Evolutionary conservation across 495 filamentous ascomycete genomes (phyloP).

Genomic region (Apodospora peruviana): DNA sequence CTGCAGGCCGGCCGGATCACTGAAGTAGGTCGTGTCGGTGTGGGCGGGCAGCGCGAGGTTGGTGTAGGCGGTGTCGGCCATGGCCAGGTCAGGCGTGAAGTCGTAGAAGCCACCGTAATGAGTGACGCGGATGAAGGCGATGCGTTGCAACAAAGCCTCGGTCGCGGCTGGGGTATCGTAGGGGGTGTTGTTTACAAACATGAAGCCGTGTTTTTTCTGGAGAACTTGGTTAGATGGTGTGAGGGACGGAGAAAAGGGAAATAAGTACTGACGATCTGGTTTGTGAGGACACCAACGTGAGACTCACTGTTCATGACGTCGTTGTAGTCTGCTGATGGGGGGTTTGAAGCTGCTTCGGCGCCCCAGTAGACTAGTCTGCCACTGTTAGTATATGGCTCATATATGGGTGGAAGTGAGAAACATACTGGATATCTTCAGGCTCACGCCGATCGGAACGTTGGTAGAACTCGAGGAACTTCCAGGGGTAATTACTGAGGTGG

Average conservation of each 20-base stretch:
- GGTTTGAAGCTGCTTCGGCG: slow-evolving; percentile 25
- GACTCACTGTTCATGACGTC: slow-evolving; percentile 47
- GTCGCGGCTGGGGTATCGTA: slow-evolving; percentile 59
- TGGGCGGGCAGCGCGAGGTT: slow-evolving; percentile 68
- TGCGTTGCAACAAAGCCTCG: slow-evolving; percentile 63
- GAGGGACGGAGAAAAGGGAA: not conserved
- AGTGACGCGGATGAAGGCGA: slow-evolving; percentile 76
- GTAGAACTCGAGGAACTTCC: slow-evolving; percentile 47
- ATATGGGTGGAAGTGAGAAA: not conserved
- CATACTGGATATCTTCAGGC: slow-evolving; percentile 1
- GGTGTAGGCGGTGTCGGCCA: slow-evolving; percentile 92
- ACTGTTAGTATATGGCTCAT: not conserved
- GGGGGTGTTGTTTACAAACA: slow-evolving; percentile 63
- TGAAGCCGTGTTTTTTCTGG: slow-evolving; percentile 56
- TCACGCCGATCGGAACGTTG: slow-evolving; percentile 20
- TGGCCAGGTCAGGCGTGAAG: slow-evolving; percentile 81
- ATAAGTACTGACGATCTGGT: slow-evolving; percentile 27
- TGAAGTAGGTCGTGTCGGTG: slow-evolving; percentile 93
- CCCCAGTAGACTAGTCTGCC: slow-evolving; percentile 7
- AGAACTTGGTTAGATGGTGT: no score
- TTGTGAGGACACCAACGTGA: slow-evolving; percentile 29
- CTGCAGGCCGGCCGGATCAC: slow-evolving; percentile 82
- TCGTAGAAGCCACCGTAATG: slow-evolving; percentile 97
- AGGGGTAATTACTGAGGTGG: slow-evolving; percentile 52
- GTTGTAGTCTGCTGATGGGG: slow-evolving; percentile 52